A percentile compares a stretch with the other conserved stretches of the same genome.
Conservation (phyloP, 805 yeast genomes). For the Zygotorulaspora chibaensis region DNA sequence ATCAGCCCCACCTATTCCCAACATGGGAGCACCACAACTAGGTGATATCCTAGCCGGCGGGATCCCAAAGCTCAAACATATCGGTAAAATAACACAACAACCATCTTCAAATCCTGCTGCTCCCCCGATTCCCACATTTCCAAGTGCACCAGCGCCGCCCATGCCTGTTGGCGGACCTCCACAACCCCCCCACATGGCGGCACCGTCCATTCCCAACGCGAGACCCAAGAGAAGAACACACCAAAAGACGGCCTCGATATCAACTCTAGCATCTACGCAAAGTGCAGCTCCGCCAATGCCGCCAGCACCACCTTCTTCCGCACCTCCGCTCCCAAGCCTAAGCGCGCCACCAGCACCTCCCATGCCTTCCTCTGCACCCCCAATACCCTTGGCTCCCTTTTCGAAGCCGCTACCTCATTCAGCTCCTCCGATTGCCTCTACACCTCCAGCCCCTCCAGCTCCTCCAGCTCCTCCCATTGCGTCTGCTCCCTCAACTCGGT, state of each 20-base stretch:
- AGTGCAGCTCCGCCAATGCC: constrained; percentile 3
- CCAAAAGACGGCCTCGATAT: constrained; percentile 9
- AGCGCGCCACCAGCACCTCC: constrained; percentile 14
- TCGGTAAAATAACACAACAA: constrained; percentile 34
- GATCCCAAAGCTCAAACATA: constrained; percentile 62
- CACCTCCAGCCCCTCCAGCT: constrained; percentile 10
- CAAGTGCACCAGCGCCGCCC: constrained; percentile 22
- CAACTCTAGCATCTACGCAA: constrained; percentile 4
- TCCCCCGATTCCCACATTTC: constrained; percentile 36
- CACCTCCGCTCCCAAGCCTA: constrained; percentile 19
- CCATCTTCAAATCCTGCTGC: constrained; percentile 35
- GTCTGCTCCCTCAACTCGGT: background rate
- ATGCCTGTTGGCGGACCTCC: constrained; percentile 17
- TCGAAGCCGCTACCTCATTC: constrained; percentile 16
- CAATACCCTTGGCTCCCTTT: constrained; percentile 18
- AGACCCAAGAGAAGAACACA: constrained; percentile 13
- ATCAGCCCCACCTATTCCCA: constrained; percentile 31
- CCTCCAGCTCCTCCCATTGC: constrained; percentile 15
- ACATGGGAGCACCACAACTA: constrained; percentile 32
- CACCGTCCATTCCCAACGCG: constrained; percentile 13
- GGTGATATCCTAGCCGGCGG: constrained; percentile 57
- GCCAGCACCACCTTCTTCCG: constrained; percentile 19
- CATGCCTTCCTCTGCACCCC: constrained; percentile 13
- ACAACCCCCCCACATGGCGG: constrained; percentile 7
- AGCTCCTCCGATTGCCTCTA: constrained; percentile 27